Base-by-base conservation (phyloP, 768 basidiomycete species). In the Porpolomopsis calyptriformis region DNA sequence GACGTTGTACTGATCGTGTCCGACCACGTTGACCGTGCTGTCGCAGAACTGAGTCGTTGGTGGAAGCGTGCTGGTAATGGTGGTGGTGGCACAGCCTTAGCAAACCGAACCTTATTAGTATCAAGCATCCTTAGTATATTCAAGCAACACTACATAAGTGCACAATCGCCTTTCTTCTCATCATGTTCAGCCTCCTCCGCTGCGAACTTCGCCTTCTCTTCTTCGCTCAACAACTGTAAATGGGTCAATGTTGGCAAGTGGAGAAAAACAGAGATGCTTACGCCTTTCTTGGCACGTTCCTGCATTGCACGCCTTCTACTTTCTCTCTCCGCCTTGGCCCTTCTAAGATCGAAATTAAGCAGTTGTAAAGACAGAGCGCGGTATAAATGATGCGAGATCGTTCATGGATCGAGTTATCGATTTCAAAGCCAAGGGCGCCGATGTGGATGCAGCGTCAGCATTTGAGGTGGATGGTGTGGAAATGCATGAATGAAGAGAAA, bases 261-360 rank as follows among this genome's bases (percentile, higher is more conserved):
- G 1, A n/a, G 18, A 19, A 18, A 4, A 23, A 16, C 16, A 16
- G 39, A 23, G 14, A 16, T 2, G 69, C 78, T 55, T 62, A 86
- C 78, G 52, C 86, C 86, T 64, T 83, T 89, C 72, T 72, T 73
- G 4, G 78, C 82, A 33, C 86, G 75, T 48, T 73, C 80, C 57
- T 74, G 67, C 77, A 89, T 77, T 2, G 80, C 85, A 60, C 73
- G 78, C 49, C 76, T 60, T 57, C 71, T 70, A 53, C 84, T 87
- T 57, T 80, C 80, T 56, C 74, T 70, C 63, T 90, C 87, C 10
- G 78, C 80, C 64, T 69, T 80, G 34, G 84, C 83, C 18, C 85
- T 82, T 53, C 85, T 55, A 20, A 46, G 48, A 54, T 48, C 20
- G 52, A 60, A 24, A 64, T 85, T 64, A 88, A 49, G 82, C 82